Percentiles rank a stretch among this genome's conserved stretches.
These are phyloP conservation scores for Leccinum fuscescens DNA, from an alignment of 1,284 basidiomycete species.

Conservation along the genomic window DNA sequence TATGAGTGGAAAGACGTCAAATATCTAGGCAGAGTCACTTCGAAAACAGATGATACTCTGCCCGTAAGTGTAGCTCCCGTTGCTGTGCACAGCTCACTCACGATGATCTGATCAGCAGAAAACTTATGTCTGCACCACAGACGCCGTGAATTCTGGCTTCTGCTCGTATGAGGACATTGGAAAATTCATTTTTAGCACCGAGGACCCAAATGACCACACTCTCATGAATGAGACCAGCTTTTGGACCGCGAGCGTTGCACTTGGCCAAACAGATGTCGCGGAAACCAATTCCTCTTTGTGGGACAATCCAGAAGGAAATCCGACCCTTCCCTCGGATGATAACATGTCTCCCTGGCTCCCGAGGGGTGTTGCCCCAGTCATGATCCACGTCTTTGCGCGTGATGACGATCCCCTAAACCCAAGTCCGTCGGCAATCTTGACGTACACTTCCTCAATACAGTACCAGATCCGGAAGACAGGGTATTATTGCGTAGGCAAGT, in stretches of 20 bases:
- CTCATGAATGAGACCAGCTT: constrained; percentile 71
- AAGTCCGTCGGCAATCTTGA: constrained; percentile 47
- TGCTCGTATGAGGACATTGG: constrained; percentile 75
- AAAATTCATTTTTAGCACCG: constrained; percentile 72
- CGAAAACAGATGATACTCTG: constrained; percentile 52
- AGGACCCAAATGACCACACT: constrained; percentile 53
- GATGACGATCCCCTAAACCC: constrained; percentile 40
- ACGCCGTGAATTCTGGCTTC: constrained; percentile 65
- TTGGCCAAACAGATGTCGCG: constrained; percentile 36
- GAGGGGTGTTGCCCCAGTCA: constrained; percentile 11
- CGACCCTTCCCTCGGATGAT: constrained; percentile 47
- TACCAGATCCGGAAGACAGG: constrained; percentile 88
- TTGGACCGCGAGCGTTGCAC: constrained; percentile 70
- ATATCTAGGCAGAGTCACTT: constrained; percentile 77
- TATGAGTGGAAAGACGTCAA: constrained; percentile 92
- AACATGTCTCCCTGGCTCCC: constrained; percentile 49
- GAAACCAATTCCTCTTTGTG: constrained; percentile 39
- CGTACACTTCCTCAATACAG: constrained; percentile 63
- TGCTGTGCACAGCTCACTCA: constrained; percentile 17
- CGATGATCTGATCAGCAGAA: constrained; percentile 55
- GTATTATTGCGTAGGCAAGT: constrained; percentile 91
- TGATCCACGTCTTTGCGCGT: constrained; percentile 15
- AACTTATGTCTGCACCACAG: constrained; percentile 88
- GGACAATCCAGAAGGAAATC: constrained; percentile 61
- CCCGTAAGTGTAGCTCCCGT: constrained; percentile 57